Conservation (phyloP, 2,329 filamentous ascomycete genomes). For the Colletotrichum musae region DNA sequence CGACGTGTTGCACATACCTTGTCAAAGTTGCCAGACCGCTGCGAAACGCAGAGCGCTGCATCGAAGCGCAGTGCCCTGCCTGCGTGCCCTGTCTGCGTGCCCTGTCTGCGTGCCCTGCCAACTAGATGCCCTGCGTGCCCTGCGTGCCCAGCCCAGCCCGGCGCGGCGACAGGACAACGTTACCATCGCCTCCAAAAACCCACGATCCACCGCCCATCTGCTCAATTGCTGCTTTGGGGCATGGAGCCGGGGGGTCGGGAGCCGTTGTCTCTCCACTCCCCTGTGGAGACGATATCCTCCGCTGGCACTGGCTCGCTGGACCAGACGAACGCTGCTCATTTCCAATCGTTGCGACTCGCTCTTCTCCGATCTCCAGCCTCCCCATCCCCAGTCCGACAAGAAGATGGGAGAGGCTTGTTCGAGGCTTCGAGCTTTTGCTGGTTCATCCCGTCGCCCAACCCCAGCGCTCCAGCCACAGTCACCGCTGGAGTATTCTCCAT, state of each 20-base stretch:
- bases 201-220: conserved; percentile 32
- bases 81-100: too few species aligned
- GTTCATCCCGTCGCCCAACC: conserved; percentile 8
- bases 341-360: conserved; percentile 38
- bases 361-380: conserved; percentile 33
- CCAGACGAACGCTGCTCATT: conserved; percentile 40
- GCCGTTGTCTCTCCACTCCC: conserved; percentile 14
- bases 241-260: conserved; percentile 22
- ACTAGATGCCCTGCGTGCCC: not conserved
- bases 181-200: not conserved
- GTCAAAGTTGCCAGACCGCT: conserved; percentile 19
- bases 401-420: conserved; percentile 4
- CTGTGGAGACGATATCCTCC: conserved; percentile 25
- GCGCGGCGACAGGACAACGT: not conserved
- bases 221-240: conserved; percentile 36
- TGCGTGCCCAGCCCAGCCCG: not conserved
- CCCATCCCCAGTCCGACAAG: conserved; percentile 22
- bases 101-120: too few species aligned
- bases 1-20: not conserved
- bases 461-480: not conserved
- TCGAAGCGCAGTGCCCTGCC: too few species aligned
- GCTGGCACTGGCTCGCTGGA: conserved; percentile 20
- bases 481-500: not conserved
- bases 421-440: conserved; percentile 4
- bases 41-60: conserved; percentile 6